Evolutionary conservation across 2,329 filamentous ascomycete genomes (phyloP).

Genomic region (Fusarium clavum): DNA sequence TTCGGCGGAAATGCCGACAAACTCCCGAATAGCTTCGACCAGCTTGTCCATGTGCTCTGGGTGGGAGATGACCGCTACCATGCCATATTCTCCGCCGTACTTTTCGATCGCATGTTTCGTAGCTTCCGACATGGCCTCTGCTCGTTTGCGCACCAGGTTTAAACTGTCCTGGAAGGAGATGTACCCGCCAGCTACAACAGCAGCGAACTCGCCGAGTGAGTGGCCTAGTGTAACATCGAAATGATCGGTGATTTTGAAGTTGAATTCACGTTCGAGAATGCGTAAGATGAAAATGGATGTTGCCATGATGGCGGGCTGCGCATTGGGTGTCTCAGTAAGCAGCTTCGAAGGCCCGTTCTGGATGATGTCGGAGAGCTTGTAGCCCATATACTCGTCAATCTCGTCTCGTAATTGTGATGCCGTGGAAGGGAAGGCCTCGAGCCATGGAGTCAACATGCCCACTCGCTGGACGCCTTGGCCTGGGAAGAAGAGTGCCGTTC

Average conservation of each 20-base stretch:
- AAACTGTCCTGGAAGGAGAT: constrained; percentile 82
- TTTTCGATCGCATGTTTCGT: constrained; percentile 72
- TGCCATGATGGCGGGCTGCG: constrained; percentile 96
- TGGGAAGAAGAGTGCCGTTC: constrained; percentile 71
- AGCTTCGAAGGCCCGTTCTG: constrained; percentile 80
- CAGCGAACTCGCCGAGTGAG: constrained; percentile 92
- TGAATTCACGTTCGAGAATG: constrained; percentile 86
- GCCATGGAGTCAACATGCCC: constrained; percentile 87
- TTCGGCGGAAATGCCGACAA: constrained; percentile 78
- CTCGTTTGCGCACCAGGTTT: constrained; percentile 79
- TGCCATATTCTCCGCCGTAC: constrained; percentile 87
- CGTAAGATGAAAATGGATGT: constrained; percentile 90
- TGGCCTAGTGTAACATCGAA: constrained; percentile 90
- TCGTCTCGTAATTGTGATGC: constrained; percentile 83
- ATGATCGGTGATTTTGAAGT: constrained; percentile 75
- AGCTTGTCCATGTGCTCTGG: constrained; percentile 77
- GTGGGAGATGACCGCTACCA: constrained; percentile 93
- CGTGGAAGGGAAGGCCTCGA: constrained; percentile 84
- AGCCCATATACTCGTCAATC: constrained; percentile 81
- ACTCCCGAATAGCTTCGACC: constrained; percentile 80
- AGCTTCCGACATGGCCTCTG: constrained; percentile 84
- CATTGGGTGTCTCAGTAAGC: constrained; percentile 85
- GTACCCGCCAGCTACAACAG: constrained; percentile 86
- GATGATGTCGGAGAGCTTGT: constrained; percentile 81
- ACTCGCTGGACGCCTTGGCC: constrained; percentile 91